Conservation (phyloP, 1,284 basidiomycete species). For the Ustilago trichophora region DNA sequence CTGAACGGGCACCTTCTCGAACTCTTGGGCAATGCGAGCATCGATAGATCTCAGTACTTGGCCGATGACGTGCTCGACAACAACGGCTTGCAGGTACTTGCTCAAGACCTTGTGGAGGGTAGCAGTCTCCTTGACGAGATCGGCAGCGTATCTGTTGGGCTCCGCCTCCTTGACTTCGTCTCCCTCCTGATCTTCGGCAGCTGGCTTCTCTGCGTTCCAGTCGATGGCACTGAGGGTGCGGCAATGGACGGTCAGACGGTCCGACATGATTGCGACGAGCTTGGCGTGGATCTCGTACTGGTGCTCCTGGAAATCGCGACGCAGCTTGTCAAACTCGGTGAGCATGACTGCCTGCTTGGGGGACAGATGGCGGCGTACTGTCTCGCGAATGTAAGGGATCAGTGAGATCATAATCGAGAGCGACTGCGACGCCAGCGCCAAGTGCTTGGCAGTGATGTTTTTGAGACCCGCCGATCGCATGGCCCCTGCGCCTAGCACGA, state of each 20-base stretch:
- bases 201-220: slow-evolving; percentile 44
- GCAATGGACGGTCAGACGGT: slow-evolving; percentile 87
- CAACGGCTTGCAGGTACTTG: slow-evolving; percentile 75
- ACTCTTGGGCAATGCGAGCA: slow-evolving; percentile 47
- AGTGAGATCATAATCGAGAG: slow-evolving; percentile 93
- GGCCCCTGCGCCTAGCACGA: slow-evolving; percentile 95
- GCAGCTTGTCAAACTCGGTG: slow-evolving; percentile 97
- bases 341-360: slow-evolving; percentile 94
- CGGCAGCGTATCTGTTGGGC: slow-evolving; percentile 83
- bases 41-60: slow-evolving; percentile 58
- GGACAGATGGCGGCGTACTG: slow-evolving; percentile 88
- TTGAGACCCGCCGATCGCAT: slow-evolving; percentile 97
- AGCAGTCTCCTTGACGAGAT: slow-evolving; percentile 92
- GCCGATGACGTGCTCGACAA: slow-evolving; percentile 54
- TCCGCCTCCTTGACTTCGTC: slow-evolving; percentile 16
- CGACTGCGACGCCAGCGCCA: slow-evolving; percentile 90
- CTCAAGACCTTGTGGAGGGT: slow-evolving; percentile 95
- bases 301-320: slow-evolving; percentile 97
- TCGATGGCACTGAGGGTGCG: slow-evolving; percentile 73
- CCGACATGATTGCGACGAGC: slow-evolving; percentile 97
- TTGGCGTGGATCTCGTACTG: slow-evolving; percentile 99
- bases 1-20: slow-evolving; percentile 49
- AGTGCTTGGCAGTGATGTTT: slow-evolving; percentile 97
- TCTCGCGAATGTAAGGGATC: slow-evolving; percentile 93
- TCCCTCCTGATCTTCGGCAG: neutral